Evolutionary conservation across 306 rosid species (phyloP).

Genomic region (Lupinus albus): DNA sequence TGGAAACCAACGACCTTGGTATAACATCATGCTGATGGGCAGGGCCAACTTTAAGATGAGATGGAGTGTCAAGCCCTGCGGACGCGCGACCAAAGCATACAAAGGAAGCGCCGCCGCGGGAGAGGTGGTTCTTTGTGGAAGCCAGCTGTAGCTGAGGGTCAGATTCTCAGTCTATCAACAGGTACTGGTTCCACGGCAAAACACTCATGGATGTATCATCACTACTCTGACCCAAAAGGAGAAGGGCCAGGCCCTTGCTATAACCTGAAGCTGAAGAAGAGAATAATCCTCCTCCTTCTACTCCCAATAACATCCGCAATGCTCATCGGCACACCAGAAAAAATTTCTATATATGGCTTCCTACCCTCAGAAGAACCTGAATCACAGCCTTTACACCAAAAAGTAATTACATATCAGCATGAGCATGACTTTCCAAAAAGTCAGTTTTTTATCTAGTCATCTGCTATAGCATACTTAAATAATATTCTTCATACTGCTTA

Average conservation of each 20-base stretch:
- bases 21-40: conserved; percentile 69
- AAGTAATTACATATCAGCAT: conserved; percentile 24
- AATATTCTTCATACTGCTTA: too few species aligned
- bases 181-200: conserved; percentile 88
- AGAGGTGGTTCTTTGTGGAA: conserved; percentile 63
- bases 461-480: too few species aligned
- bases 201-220: too few species aligned
- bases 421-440: background rate
- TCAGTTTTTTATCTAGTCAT: too few species aligned
- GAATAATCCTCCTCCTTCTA: too few species aligned
- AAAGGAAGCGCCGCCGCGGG: conserved; percentile 81
- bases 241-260: too few species aligned
- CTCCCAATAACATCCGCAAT: too few species aligned
- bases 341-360: conserved; percentile 34
- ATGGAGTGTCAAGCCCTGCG: conserved; percentile 64
- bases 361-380: conserved; percentile 47
- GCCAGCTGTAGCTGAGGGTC: conserved; percentile 88
- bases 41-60: conserved; percentile 76
- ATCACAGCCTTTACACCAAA: conserved; percentile 36
- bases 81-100: conserved; percentile 81
- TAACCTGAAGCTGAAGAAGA: too few species aligned
- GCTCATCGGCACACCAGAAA: conserved; percentile 64
- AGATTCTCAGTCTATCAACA: conserved; percentile 81
- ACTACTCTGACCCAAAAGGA: too few species aligned
- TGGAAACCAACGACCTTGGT: conserved; percentile 55